phyloP scores from a whole-genome alignment of 2,329 filamentous ascomycete species.

The Hymenotorrendiella dingleyae region DNA sequence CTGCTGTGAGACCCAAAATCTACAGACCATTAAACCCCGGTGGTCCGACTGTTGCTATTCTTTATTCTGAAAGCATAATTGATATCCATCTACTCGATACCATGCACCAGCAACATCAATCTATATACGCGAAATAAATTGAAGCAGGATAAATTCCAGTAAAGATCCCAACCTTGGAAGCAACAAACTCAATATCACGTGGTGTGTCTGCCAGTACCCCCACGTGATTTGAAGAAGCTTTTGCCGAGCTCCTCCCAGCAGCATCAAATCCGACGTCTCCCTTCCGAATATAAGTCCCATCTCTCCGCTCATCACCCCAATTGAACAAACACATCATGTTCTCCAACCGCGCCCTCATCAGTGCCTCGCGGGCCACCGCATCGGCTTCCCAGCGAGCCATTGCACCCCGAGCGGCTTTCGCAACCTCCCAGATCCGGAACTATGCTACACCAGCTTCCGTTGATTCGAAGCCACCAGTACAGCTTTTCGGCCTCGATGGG shows the following conservation, averaged over 20 bases:
- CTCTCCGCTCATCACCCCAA: slow-evolving; percentile 25
- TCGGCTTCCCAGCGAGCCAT: slow-evolving; percentile 24
- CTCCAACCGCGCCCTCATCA: slow-evolving; percentile 29
- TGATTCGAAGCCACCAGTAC: slow-evolving; percentile 75
- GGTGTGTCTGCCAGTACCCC: neutral
- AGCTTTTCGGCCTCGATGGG: slow-evolving; percentile 92
- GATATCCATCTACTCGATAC: neutral
- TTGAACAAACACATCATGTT: slow-evolving; percentile 29
- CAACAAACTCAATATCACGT: no score
- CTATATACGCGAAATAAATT: no score
- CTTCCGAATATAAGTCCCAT: slow-evolving; percentile 12
- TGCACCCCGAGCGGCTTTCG: slow-evolving; percentile 40
- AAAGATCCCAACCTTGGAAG: neutral
- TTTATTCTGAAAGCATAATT: neutral
- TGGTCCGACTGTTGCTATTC: no score
- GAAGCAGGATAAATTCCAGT: neutral
- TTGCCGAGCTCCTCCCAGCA: slow-evolving; percentile 8
- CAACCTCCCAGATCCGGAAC: slow-evolving; percentile 60
- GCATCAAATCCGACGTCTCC: slow-evolving; percentile 9
- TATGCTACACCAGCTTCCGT: slow-evolving; percentile 62
- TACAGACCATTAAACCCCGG: no score
- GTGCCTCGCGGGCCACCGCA: slow-evolving; percentile 25
- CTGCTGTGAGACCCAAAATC: neutral
- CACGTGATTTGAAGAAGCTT: slow-evolving; percentile 6
- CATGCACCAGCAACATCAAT: neutral